Evolutionary conservation across 139 green algal genomes (phyloP).

Genomic region (Chlorella vulgaris): DNA sequence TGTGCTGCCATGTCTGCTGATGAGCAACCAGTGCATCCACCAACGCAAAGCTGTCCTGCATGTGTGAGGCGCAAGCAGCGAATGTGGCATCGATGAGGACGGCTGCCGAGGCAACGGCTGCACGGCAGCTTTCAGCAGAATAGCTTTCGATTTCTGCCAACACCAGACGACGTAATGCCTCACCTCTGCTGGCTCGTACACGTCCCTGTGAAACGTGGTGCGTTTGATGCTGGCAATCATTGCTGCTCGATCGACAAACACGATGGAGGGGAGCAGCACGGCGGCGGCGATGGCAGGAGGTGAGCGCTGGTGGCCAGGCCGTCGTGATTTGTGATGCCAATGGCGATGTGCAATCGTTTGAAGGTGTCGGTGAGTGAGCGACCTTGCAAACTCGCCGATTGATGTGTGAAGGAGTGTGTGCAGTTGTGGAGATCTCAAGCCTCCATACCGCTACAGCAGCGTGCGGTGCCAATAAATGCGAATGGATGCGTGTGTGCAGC

Average conservation of each 20-base stretch:
- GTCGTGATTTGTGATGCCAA: no score
- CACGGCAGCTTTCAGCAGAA: background rate
- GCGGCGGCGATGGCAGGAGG: background rate
- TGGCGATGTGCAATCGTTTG: no score
- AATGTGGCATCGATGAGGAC: background rate
- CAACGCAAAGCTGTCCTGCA: conserved; percentile 82
- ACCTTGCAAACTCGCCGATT: no score
- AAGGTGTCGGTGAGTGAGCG: no score
- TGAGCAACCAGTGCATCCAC: conserved; percentile 60
- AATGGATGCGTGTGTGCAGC: no score
- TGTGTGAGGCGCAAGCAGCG: background rate
- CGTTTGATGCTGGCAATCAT: conserved; percentile 31
- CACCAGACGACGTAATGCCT: background rate
- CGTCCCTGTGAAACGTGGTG: conserved; percentile 55
- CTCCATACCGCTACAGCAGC: no score
- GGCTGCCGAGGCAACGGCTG: background rate
- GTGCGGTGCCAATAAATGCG: no score
- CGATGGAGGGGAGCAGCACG: no score
- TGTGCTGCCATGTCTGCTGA: background rate
- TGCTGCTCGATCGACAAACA: background rate
- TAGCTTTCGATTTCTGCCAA: background rate
- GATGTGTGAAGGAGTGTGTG: no score
- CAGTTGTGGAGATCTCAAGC: no score
- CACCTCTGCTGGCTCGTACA: conserved; percentile 85
- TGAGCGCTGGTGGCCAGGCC: no score